phyloP scores from a whole-genome alignment of 495 filamentous ascomycete genomes.

The Aspergillus avenaceus region DNA sequence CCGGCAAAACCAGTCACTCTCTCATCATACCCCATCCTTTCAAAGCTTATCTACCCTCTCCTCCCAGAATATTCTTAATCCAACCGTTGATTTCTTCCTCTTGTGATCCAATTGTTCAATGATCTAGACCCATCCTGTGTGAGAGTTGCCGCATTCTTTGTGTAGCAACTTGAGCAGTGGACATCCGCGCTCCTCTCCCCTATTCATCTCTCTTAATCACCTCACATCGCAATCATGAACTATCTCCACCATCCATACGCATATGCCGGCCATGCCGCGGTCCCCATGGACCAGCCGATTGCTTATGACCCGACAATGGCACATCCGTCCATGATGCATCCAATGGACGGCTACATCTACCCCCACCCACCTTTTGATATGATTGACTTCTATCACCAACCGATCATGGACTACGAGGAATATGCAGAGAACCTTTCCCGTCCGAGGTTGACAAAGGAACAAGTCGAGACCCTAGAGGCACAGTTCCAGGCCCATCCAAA shows the following conservation, averaged over 20 bases:
- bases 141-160: not conserved
- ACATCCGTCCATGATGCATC: constrained; percentile 40
- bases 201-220: not conserved
- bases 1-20: constrained; percentile 4
- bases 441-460: constrained; percentile 75
- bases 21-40: constrained; percentile 4
- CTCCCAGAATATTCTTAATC: constrained; percentile 5
- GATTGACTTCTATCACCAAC: constrained; percentile 46
- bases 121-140: not conserved
- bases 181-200: not conserved
- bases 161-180: not conserved
- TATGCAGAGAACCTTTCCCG: constrained; percentile 50
- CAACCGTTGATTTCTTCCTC: constrained; percentile 1
- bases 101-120: constrained; percentile 14
- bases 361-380: constrained; percentile 41
- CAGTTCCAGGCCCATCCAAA: constrained; percentile 75
- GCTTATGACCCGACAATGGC: constrained; percentile 38
- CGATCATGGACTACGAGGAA: constrained; percentile 48
- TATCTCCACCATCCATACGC: constrained; percentile 44
- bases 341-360: constrained; percentile 42
- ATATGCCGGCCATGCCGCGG: constrained; percentile 31
- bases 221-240: constrained; percentile 30
- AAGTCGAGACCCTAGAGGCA: constrained; percentile 70
- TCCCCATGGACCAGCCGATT: constrained; percentile 39
- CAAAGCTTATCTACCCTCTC: constrained; percentile 2